Evolutionary conservation across 2,329 filamentous ascomycete genomes (phyloP).

Genomic region (Bipolaris bicolor): DNA sequence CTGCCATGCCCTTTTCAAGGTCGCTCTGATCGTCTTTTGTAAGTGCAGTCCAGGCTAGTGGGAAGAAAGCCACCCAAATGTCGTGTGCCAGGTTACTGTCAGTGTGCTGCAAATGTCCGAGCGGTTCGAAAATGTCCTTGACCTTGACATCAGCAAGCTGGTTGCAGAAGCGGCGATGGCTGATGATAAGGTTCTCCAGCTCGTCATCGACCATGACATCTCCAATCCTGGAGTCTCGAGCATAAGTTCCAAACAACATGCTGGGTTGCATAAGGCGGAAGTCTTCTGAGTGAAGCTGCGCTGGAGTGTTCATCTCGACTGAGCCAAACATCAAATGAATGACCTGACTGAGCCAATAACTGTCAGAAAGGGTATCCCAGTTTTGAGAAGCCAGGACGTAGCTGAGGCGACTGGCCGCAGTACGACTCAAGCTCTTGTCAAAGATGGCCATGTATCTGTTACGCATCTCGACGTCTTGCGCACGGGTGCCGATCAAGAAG

Average conservation of each 20-base stretch:
- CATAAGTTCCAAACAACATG: conserved; percentile 73
- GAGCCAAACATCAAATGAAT: conserved; percentile 91
- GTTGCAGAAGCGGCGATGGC: conserved; percentile 80
- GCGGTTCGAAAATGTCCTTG: conserved; percentile 85
- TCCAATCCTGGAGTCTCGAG: conserved; percentile 68
- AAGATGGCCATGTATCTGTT: conserved; percentile 97
- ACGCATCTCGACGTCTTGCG: conserved; percentile 93
- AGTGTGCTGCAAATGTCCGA: conserved; percentile 90
- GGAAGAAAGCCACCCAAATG: conserved; percentile 90
- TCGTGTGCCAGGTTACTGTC: conserved; percentile 82
- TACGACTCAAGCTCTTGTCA: conserved; percentile 91
- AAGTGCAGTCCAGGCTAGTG: conserved; percentile 89
- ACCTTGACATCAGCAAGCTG: conserved; percentile 86
- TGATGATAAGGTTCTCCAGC: conserved; percentile 77
- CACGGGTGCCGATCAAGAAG: conserved; percentile 92
- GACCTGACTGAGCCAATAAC: conserved; percentile 96
- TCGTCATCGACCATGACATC: conserved; percentile 80
- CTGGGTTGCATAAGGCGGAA: conserved; percentile 79
- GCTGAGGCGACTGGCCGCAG: conserved; percentile 83
- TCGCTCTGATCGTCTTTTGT: conserved; percentile 87
- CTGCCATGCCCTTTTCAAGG: conserved; percentile 88
- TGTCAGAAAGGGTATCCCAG: conserved; percentile 93
- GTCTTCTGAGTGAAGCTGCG: conserved; percentile 82
- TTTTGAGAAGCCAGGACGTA: conserved; percentile 93
- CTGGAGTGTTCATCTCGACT: conserved; percentile 79